These are phyloP conservation scores for Herpetomonas tarakana DNA, from an alignment of 208 protist species.

Conservation along the genomic window DNA sequence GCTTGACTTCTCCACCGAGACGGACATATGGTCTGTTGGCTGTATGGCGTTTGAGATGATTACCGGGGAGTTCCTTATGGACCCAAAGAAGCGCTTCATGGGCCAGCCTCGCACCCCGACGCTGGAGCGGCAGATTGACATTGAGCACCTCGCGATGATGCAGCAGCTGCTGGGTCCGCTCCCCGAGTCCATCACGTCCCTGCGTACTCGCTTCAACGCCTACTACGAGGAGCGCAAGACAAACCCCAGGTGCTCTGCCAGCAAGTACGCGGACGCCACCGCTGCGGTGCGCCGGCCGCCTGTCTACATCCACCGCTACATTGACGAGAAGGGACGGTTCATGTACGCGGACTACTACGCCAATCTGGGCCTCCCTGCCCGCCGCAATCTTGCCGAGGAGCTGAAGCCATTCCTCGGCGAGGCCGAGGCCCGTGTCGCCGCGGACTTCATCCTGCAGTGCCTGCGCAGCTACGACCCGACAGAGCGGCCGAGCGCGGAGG, in stretches of 20 bases:
- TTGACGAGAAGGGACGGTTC: constrained; percentile 53
- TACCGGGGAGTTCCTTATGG: constrained; percentile 84
- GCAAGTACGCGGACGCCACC: background rate
- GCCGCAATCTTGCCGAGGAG: constrained; percentile 47
- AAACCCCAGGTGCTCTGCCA: background rate
- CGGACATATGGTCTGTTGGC: constrained; percentile 91
- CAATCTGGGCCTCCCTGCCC: constrained; percentile 16
- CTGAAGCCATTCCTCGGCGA: constrained; percentile 39
- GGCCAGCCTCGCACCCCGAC: constrained; percentile 23
- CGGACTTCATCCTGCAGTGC: constrained; percentile 67
- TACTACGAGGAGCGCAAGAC: constrained; percentile 27
- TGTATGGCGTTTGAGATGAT: constrained; percentile 89
- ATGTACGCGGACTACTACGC: constrained; percentile 52
- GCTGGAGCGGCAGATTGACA: constrained; percentile 56
- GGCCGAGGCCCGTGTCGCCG: constrained; percentile 16
- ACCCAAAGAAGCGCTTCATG: constrained; percentile 52
- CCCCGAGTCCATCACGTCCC: constrained; percentile 42
- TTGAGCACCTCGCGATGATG: constrained; percentile 81
- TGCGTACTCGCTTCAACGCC: constrained; percentile 34
- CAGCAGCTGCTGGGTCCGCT: constrained; percentile 78
- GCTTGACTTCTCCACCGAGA: constrained; percentile 79
- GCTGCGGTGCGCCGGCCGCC: constrained; percentile 19
- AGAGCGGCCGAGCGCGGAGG: constrained; percentile 42
- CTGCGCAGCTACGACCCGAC: constrained; percentile 59
- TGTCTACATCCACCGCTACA: constrained; percentile 59